Conservation (phyloP, 345 rosid species). For the Abelmoschus esculentus region DNA sequence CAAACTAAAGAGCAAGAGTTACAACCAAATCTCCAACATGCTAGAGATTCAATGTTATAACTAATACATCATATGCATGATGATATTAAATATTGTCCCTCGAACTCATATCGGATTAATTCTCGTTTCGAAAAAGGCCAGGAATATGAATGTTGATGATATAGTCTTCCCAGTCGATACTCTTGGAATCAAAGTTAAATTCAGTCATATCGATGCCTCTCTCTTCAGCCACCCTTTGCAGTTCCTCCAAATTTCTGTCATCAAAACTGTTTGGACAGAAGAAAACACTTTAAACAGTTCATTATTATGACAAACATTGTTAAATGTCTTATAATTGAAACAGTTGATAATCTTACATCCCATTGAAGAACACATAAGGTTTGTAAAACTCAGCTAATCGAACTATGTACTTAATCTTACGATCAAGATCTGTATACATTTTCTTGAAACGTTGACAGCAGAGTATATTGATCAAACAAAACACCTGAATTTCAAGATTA, state of each 20-base stretch:
- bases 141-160: slow-evolving; percentile 49
- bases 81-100: no score
- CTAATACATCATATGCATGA: no score
- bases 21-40: no score
- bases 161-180: slow-evolving; percentile 61
- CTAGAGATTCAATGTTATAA: no score
- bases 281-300: not conserved
- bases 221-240: slow-evolving; percentile 31
- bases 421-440: not conserved
- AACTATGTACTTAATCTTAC: not conserved
- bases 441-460: not conserved
- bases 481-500: not conserved
- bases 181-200: slow-evolving; percentile 52
- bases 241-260: slow-evolving; percentile 42
- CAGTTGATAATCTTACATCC: not conserved
- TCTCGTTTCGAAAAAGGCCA: slow-evolving; percentile 41
- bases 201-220: slow-evolving; percentile 20
- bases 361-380: not conserved
- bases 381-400: not conserved
- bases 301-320: not conserved
- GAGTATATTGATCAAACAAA: not conserved
- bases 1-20: no score
- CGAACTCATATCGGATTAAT: no score
- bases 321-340: not conserved
- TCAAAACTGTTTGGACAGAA: slow-evolving; percentile 7